Conservation (phyloP, 805 yeast species). For the Schwanniomyces occidentalis region DNA sequence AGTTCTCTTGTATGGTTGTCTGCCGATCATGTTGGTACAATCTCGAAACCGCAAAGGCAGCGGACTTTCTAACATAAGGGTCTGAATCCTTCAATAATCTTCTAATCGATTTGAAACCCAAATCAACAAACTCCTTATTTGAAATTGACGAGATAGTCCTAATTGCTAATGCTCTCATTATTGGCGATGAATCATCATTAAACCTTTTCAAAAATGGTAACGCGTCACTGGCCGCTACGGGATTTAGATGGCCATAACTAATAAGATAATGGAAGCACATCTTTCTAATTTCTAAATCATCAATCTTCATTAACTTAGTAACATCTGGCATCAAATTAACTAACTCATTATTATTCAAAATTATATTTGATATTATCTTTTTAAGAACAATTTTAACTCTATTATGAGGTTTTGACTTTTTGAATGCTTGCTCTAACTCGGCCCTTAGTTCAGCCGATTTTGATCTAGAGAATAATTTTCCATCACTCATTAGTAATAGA, state of each 20-base stretch:
- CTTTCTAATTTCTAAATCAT: slow-evolving; percentile 69
- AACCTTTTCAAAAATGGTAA: slow-evolving; percentile 58
- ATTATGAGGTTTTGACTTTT: slow-evolving; percentile 40
- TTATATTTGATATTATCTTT: slow-evolving; percentile 78
- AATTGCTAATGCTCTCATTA: slow-evolving; percentile 59
- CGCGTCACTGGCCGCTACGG: slow-evolving; percentile 54
- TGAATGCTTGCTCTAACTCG: slow-evolving; percentile 44
- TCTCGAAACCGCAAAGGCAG: slow-evolving; percentile 69
- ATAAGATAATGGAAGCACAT: slow-evolving; percentile 68
- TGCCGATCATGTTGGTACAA: slow-evolving; percentile 56
- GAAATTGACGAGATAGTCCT: slow-evolving; percentile 64
- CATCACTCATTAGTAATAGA: slow-evolving; percentile 41
- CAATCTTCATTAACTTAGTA: slow-evolving; percentile 46
- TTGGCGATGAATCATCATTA: slow-evolving; percentile 46
- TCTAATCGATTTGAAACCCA: slow-evolving; percentile 43
- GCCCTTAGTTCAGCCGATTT: slow-evolving; percentile 41
- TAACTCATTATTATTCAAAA: slow-evolving; percentile 81
- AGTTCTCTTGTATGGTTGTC: slow-evolving; percentile 40
- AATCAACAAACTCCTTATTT: slow-evolving; percentile 48
- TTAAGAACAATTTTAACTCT: slow-evolving; percentile 48
- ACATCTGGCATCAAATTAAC: slow-evolving; percentile 65
- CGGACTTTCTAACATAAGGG: slow-evolving; percentile 64
- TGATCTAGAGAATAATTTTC: slow-evolving; percentile 38
- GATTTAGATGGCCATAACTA: slow-evolving; percentile 59
- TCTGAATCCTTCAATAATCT: slow-evolving; percentile 45